Percentiles rank a stretch among this genome's conserved stretches.
phyloP scores from a whole-genome alignment of 768 basidiomycete genomes.

The Xerocomellus dryophilus region DNA sequence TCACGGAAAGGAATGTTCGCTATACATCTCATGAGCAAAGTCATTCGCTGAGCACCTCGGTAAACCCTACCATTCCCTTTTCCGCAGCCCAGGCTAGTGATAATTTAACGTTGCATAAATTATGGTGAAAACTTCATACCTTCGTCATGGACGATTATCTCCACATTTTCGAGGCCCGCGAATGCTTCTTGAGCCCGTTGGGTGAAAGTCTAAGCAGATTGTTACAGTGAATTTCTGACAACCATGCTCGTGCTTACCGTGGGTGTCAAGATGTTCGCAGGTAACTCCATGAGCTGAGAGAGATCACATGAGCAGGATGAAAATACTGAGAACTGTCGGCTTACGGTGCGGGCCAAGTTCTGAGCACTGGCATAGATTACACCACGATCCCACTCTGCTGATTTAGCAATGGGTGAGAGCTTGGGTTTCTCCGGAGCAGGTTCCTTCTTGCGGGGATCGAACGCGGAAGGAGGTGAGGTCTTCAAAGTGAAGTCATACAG shows the following conservation, averaged over 20 bases:
- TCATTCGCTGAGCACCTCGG: neutral
- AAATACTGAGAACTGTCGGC: slow-evolving; percentile 9
- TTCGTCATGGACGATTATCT: slow-evolving; percentile 70
- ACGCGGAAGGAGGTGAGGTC: slow-evolving; percentile 63
- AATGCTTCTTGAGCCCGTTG: slow-evolving; percentile 70
- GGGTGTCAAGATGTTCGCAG: slow-evolving; percentile 84
- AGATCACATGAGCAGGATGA: neutral
- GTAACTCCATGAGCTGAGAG: slow-evolving; percentile 73
- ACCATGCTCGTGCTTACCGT: slow-evolving; percentile 44
- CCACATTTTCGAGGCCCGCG: slow-evolving; percentile 59
- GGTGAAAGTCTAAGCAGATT: slow-evolving; percentile 52
- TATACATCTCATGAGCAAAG: slow-evolving; percentile 22
- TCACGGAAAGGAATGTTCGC: slow-evolving; percentile 85
- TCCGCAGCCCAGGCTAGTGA: slow-evolving; percentile 71
- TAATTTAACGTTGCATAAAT: neutral
- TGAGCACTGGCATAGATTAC: slow-evolving; percentile 72
- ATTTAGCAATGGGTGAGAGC: slow-evolving; percentile 44
- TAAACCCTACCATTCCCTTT: slow-evolving; percentile 68
- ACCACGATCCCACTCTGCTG: slow-evolving; percentile 68
- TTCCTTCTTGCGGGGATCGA: slow-evolving; percentile 58
- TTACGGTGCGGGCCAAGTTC: slow-evolving; percentile 74
- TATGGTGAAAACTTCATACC: slow-evolving; percentile 38
- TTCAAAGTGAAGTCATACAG: slow-evolving; percentile 76
- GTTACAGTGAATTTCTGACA: neutral
- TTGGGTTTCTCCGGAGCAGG: slow-evolving; percentile 48